Evolutionary conservation across 1,284 basidiomycete species (phyloP).

Genomic region (Cystobasidiaceae sp.): DNA sequence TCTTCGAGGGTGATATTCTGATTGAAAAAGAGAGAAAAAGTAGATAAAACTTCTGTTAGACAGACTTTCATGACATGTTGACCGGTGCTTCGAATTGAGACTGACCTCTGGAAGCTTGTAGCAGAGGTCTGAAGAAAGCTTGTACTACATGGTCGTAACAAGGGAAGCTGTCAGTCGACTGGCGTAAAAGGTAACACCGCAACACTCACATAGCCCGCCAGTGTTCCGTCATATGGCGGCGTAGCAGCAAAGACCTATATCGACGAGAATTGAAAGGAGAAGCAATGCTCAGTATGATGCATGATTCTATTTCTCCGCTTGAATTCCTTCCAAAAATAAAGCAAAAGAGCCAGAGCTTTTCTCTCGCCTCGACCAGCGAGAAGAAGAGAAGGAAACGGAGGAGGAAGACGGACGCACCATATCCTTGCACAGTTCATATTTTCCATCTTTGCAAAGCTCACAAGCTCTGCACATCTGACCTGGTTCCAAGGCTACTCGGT

Average conservation of each 20-base stretch:
- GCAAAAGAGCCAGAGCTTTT: too few species aligned
- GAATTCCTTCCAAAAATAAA: too few species aligned
- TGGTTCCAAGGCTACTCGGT: conserved; percentile 63
- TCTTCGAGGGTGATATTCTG: conserved; percentile 47
- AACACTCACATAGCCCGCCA: conserved; percentile 55
- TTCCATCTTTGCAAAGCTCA: conserved; percentile 51
- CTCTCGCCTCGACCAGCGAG: too few species aligned
- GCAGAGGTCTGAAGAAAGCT: conserved; percentile 62
- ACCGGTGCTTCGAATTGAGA: too few species aligned
- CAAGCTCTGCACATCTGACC: conserved; percentile 54
- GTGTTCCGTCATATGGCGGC: conserved; percentile 81
- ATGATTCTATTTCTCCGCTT: too few species aligned
- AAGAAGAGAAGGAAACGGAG: too few species aligned
- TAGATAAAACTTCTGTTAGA: not conserved
- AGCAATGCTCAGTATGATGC: too few species aligned
- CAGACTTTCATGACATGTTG: not conserved
- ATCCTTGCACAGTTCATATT: conserved; percentile 51
- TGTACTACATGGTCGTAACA: conserved; percentile 53
- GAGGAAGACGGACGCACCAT: conserved; percentile 7
- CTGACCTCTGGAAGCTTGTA: conserved; percentile 68
- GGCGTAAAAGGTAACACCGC: too few species aligned
- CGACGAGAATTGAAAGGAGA: too few species aligned
- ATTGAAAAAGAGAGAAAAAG: not conserved
- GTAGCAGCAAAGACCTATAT: conserved; percentile 48
- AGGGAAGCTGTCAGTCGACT: not conserved